Evolutionary conservation across 192 early-diverging fungal genomes (phyloP).

Genomic region (Backusella tarrabulga): DNA sequence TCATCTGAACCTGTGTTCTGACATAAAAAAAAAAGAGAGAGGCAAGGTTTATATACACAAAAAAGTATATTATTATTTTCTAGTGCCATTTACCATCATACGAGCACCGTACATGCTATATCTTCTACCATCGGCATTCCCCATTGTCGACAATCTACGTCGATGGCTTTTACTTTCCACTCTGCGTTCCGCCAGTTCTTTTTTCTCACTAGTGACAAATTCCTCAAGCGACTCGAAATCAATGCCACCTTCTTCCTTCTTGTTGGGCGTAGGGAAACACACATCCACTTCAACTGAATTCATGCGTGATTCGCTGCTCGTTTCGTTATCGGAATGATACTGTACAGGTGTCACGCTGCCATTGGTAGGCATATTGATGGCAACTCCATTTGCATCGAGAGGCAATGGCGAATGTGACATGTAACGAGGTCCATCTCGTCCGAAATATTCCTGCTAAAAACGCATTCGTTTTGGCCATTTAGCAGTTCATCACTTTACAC

Average conservation of each 20-base stretch:
- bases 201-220: conserved; percentile 15
- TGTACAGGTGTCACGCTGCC: background rate
- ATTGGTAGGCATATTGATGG: background rate
- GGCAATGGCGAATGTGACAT: background rate
- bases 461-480: no score
- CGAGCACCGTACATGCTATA: conserved; percentile 25
- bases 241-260: conserved; percentile 9
- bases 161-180: background rate
- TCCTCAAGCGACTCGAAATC: conserved; percentile 26
- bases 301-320: background rate
- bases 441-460: background rate
- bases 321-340: background rate
- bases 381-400: background rate
- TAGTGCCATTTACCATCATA: conserved; percentile 20
- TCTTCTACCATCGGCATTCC: conserved; percentile 10
- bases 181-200: background rate
- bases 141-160: conserved; percentile 25
- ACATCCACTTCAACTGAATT: conserved; percentile 27
- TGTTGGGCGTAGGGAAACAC: conserved; percentile 21
- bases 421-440: background rate
- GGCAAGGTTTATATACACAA: background rate
- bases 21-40: background rate
- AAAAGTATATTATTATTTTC: background rate
- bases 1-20: conserved; percentile 23
- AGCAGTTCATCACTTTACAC: background rate